phyloP scores from a whole-genome alignment of 257 asterid genomes.

The Solanum appendiculatum region DNA sequence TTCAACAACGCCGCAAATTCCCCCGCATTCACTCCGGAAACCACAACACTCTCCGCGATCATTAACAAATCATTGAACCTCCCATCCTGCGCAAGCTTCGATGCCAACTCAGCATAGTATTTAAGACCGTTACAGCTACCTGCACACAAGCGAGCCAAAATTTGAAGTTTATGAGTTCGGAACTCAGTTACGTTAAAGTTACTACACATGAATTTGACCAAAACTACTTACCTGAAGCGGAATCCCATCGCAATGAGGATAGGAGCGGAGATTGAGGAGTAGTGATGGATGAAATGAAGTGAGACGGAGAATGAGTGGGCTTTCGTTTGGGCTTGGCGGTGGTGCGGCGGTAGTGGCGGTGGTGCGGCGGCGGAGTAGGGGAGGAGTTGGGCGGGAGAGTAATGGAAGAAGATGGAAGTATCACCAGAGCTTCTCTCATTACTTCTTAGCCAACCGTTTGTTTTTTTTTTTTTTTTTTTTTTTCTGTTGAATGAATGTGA shows the following conservation, averaged over 20 bases:
- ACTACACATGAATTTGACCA: neutral
- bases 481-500: neutral
- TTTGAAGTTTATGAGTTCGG: neutral
- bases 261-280: constrained; percentile 32
- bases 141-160: neutral
- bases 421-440: constrained; percentile 66
- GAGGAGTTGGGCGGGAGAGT: constrained; percentile 36
- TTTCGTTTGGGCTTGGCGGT: constrained; percentile 20
- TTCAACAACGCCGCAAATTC: constrained; percentile 32
- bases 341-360: constrained; percentile 13
- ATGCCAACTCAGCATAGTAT: constrained; percentile 60
- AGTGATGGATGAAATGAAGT: neutral
- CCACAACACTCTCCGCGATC: constrained; percentile 53
- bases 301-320: constrained; percentile 15
- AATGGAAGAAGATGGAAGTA: constrained; percentile 47
- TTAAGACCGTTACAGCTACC: constrained; percentile 17
- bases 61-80: constrained; percentile 57
- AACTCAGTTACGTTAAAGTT: neutral
- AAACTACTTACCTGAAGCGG: neutral
- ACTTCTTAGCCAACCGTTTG: constrained; percentile 31
- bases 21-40: constrained; percentile 43
- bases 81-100: constrained; percentile 68
- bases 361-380: constrained; percentile 14
- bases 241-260: constrained; percentile 30
- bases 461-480: neutral